Conservation (phyloP, 495 filamentous ascomycete genomes). For the Neurospora sp. region DNA sequence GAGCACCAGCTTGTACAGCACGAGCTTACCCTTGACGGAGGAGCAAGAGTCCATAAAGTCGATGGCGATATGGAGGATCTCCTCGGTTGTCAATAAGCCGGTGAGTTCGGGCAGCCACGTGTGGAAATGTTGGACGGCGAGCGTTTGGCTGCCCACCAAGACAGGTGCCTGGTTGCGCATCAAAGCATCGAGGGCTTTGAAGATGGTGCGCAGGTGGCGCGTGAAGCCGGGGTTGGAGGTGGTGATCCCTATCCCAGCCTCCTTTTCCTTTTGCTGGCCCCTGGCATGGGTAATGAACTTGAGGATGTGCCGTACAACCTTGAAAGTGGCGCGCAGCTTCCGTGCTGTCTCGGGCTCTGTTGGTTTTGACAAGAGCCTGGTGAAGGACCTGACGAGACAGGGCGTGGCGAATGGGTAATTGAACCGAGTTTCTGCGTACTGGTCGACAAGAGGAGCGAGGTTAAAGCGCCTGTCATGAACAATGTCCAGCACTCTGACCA, state of each 20-base stretch:
- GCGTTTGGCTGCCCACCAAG: conserved; percentile 83
- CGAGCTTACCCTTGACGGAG: conserved; percentile 78
- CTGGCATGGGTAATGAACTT: conserved; percentile 91
- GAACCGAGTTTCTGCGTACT: conserved; percentile 81
- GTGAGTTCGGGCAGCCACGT: conserved; percentile 86
- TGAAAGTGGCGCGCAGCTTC: conserved; percentile 82
- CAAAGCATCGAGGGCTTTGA: conserved; percentile 75
- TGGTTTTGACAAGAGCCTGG: conserved; percentile 65
- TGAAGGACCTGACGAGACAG: conserved; percentile 83
- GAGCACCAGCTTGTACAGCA: conserved; percentile 87
- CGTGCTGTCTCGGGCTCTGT: conserved; percentile 71
- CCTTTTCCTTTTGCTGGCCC: conserved; percentile 77
- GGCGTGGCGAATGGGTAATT: conserved; percentile 89
- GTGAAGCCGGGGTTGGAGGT: conserved; percentile 66
- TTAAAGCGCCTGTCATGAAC: conserved; percentile 93
- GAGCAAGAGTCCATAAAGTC: conserved; percentile 90
- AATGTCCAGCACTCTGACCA: conserved; percentile 85
- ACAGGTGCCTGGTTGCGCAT: conserved; percentile 81
- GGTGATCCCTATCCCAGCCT: conserved; percentile 81
- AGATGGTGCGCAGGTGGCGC: conserved; percentile 73
- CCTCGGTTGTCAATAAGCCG: conserved; percentile 62
- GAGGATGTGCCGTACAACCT: conserved; percentile 84
- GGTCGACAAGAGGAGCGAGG: conserved; percentile 76
- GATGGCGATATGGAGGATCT: conserved; percentile 84
- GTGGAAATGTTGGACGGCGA: conserved; percentile 95